These are phyloP conservation scores for Talaromyces sp. DNA, from an alignment of 2,329 filamentous ascomycete species.

Conservation along the genomic window DNA sequence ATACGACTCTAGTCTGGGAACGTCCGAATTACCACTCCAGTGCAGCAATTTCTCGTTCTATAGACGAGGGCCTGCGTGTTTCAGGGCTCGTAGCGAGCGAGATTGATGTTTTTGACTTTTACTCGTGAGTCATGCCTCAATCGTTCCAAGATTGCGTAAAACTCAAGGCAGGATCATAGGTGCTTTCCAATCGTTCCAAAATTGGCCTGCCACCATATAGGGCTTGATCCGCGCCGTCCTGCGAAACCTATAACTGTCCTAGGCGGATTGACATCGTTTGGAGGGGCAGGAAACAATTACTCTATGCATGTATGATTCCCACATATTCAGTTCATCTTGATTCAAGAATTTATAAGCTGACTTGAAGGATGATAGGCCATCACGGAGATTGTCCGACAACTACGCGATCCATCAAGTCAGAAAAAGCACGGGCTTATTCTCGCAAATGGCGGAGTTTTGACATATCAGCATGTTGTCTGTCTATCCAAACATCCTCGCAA, in stretches of 20 bases:
- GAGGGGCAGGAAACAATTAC: conserved; percentile 69
- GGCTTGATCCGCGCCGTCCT: conserved; percentile 46
- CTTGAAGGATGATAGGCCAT: conserved; percentile 38
- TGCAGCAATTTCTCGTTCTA: conserved; percentile 55
- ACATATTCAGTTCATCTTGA: background rate
- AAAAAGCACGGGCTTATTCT: conserved; percentile 56
- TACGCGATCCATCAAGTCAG: conserved; percentile 43
- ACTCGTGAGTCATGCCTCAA: conserved; percentile 47
- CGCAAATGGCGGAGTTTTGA: conserved; percentile 64
- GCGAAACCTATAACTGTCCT: conserved; percentile 58
- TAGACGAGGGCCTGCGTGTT: conserved; percentile 52
- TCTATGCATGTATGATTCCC: conserved; percentile 57
- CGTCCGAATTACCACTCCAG: conserved; percentile 58
- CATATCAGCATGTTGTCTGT: conserved; percentile 62
- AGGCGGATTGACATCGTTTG: conserved; percentile 65
- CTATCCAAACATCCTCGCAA: conserved; percentile 49
- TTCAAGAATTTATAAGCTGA: conserved; percentile 19
- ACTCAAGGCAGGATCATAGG: conserved; percentile 31
- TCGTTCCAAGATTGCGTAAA: background rate
- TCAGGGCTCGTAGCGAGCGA: conserved; percentile 50
- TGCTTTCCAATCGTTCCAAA: conserved; percentile 70
- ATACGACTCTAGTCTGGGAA: conserved; percentile 54
- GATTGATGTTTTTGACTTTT: conserved; percentile 62
- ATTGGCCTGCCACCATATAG: conserved; percentile 59
- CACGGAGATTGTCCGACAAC: conserved; percentile 54